Base-by-base conservation (phyloP, 192 early-diverging fungal genomes). In the Gonapodya prolifera region DNA sequence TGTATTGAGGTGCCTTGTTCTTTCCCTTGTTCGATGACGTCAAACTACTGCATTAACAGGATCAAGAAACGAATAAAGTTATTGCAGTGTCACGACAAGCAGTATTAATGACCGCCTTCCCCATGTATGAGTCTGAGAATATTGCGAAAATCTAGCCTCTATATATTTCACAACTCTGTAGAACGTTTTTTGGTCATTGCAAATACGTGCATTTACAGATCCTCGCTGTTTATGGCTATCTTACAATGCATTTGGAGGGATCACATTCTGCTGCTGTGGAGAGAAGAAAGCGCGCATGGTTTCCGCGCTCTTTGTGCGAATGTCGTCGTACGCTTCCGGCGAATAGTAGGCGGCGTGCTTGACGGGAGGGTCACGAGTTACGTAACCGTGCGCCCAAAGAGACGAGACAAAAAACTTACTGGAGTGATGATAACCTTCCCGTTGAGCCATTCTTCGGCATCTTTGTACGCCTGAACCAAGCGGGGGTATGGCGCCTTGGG, bases 281-380 rank as follows among this genome's bases (percentile, higher is more conserved):
- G 28, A 73, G 28, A 18, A 73, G 28, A 18, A 32, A 8, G 71
- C 71, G 2, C 71, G 71, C 71, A 73, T 73, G 8, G 71, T 73
- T 29, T 73, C 71, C 8, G 71, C 71, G 8, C 8, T 13, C 71
- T 30, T 18, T 8, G 8, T 16, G 71, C 71, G 71, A 32, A 73
- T 73, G 71, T 73, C 71, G 31, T 18, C 71, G 28, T 2, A 18
- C 2, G 71, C 71, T 32, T 73, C 28, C 71, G 71, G 71, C 2
- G 71, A 30, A 29, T 73, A 73, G 71, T 73, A 73, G 31, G 71
- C 71, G 8, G 32, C 71, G 71, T 73, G 71, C 45, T 61, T 8
- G 8, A n/a, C n/a, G n/a, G n/a, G n/a, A n/a, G n/a, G n/a, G n/a
- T n/a, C n/a, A n/a, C n/a, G n/a, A n/a, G n/a, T n/a, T n/a, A n/a